Percentiles rank a stretch among this genome's conserved stretches.
Evolutionary conservation across 495 filamentous ascomycete species (phyloP).

Genomic region (Lentithecium fluviatile): DNA sequence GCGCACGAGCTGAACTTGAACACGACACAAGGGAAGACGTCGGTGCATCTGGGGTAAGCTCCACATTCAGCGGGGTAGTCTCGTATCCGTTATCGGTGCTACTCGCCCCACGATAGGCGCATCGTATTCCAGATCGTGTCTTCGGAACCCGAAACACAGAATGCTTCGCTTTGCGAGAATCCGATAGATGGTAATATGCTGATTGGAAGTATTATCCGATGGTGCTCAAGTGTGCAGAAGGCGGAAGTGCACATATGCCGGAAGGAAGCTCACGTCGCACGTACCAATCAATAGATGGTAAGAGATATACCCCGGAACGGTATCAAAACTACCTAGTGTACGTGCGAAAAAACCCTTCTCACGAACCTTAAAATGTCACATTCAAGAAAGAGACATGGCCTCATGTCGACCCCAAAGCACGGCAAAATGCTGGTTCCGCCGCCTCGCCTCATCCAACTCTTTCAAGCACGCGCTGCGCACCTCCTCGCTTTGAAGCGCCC

Average conservation of each 20-base stretch:
- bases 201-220: neutral
- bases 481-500: slow-evolving; percentile 9
- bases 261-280: no score
- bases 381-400: slow-evolving; percentile 4
- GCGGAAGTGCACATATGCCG: no score
- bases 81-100: neutral
- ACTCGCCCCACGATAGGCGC: neutral
- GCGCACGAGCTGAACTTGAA: no score
- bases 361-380: neutral
- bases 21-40: no score
- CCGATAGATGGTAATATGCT: neutral
- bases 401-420: slow-evolving; percentile 7
- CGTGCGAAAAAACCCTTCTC: no score
- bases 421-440: slow-evolving; percentile 9
- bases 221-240: no score
- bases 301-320: no score
- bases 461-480: slow-evolving; percentile 4
- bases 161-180: neutral
- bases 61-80: neutral
- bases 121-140: slow-evolving; percentile 1
- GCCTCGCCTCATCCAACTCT: neutral
- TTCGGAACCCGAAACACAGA: slow-evolving; percentile 5
- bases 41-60: no score
- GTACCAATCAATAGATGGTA: no score
- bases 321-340: neutral